Base-by-base conservation (phyloP, 371 early-diverging fungal species). In the Thermomucor indicae-seudaticae region DNA sequence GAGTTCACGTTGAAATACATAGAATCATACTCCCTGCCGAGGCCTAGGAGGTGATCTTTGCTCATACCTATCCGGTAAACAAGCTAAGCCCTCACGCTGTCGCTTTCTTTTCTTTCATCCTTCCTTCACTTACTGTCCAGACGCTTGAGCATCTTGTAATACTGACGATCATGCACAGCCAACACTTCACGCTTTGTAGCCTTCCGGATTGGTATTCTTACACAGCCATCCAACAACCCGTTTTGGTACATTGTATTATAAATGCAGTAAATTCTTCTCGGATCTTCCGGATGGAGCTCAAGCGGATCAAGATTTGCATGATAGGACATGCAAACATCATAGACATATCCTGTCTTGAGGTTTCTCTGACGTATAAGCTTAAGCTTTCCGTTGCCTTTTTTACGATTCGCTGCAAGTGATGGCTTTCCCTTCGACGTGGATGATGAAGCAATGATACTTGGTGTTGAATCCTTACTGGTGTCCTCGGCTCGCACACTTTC, bases 241-340 rank as follows among this genome's bases (percentile, higher is more conserved):
- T 77, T 43, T 11, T 58, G 49, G 25, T 72, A 57, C 4, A 91
- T 55, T 0, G 78, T 78, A 25, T 77, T 64, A 49, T 78, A 83
- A 17, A 91, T 88, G 35, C 69, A 69, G 52, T 73, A 78, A 8
- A 86, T 85, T 16, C 90, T 80, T 8, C 75, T 63, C 3, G 90
- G 90, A 47, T 84, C 83, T 47, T 91, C 91, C 0, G 89, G 89
- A 46, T 88, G 88, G 6, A 75, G 69, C 25, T 78, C 79, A 46
- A 75, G 19, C 17, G 11, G 17, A 19, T 20, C 42, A 68, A 70
- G 31, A 55, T 62, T 14, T n/a, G 53, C 57, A 51, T 85, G 82
- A 45, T 78, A 80, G 41, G 72, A 78, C 84, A 88, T 84, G 42
- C 76, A 61, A 5, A 80, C 74, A 55, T 86, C 88, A 54, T 82